These are phyloP conservation scores for Clonostachys sp. DNA, from an alignment of 2,329 filamentous ascomycete genomes.

Conservation along the genomic window DNA sequence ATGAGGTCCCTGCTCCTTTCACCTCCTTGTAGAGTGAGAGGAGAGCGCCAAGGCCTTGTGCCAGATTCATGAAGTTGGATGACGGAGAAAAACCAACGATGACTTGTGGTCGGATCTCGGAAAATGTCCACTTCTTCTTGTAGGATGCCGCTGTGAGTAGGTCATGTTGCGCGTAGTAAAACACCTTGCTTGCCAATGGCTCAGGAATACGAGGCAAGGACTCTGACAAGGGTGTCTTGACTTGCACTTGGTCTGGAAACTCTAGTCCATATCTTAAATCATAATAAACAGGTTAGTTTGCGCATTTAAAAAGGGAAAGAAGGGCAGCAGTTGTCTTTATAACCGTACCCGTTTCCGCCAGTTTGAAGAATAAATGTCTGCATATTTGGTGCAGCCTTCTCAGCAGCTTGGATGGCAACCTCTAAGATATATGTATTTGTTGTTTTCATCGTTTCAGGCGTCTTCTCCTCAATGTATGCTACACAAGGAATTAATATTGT, in stretches of 20 bases:
- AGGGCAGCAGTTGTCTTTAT: neutral
- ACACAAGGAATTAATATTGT: neutral
- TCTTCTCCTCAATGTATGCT: constrained; percentile 6
- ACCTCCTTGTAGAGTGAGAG: constrained; percentile 5
- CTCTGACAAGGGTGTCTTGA: constrained; percentile 5
- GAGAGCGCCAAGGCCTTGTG: constrained; percentile 7
- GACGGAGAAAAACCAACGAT: constrained; percentile 9
- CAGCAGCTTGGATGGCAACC: constrained; percentile 4
- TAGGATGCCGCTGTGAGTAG: constrained; percentile 2
- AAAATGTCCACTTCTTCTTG: constrained; percentile 8
- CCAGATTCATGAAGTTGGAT: constrained; percentile 9
- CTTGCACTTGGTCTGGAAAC: constrained; percentile 4
- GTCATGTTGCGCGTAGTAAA: constrained; percentile 10
- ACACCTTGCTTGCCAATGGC: constrained; percentile 8
- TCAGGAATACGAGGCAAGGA: constrained; percentile 6
- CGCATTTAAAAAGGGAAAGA: accelerated
- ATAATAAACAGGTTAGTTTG: neutral
- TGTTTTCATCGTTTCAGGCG: neutral
- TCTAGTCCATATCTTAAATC: constrained; percentile 6
- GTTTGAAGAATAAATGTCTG: constrained; percentile 8
- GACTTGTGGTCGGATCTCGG: constrained; percentile 9
- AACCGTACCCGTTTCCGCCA: constrained; percentile 6
- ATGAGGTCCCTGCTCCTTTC: constrained; percentile 5
- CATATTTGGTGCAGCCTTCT: constrained; percentile 2
- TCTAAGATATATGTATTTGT: constrained; percentile 2